Conservation (phyloP, 2,329 filamentous ascomycete species). For the Phoma sp. region DNA sequence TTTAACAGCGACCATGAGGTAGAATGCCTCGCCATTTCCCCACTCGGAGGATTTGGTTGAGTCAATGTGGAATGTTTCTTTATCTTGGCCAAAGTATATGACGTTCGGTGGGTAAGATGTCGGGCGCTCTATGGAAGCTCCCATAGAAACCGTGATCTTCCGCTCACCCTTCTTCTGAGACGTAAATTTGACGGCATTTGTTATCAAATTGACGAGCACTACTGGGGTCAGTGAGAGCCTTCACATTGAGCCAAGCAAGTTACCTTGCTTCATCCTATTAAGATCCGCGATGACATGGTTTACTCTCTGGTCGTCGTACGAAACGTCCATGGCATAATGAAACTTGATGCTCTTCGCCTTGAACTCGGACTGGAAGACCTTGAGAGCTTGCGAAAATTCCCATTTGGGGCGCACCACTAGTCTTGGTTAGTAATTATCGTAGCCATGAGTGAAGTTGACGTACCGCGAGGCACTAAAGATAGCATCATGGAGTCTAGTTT, state of each 20-base stretch:
- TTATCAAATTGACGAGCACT: slow-evolving; percentile 55
- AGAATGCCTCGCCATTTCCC: slow-evolving; percentile 50
- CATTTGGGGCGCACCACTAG: slow-evolving; percentile 45
- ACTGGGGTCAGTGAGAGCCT: slow-evolving; percentile 13
- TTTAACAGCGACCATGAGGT: slow-evolving; percentile 55
- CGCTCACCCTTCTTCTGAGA: slow-evolving; percentile 47
- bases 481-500: slow-evolving; percentile 58
- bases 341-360: slow-evolving; percentile 48
- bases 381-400: slow-evolving; percentile 48
- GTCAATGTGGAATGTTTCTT: slow-evolving; percentile 49
- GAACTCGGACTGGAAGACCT: slow-evolving; percentile 52
- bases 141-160: slow-evolving; percentile 52
- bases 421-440: slow-evolving; percentile 2
- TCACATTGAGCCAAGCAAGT: neutral
- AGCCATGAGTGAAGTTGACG: slow-evolving; percentile 9
- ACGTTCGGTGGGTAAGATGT: slow-evolving; percentile 54
- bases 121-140: slow-evolving; percentile 48
- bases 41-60: slow-evolving; percentile 52
- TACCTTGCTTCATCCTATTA: slow-evolving; percentile 49
- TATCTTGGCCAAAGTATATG: slow-evolving; percentile 52
- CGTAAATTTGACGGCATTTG: slow-evolving; percentile 59
- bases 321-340: slow-evolving; percentile 52
- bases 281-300: slow-evolving; percentile 50
- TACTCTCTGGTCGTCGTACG: slow-evolving; percentile 48
- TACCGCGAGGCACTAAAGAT: slow-evolving; percentile 45